Evolutionary conservation across 768 basidiomycete genomes (phyloP), one percentile per base, ranked within the genome.

Genomic region (Podaxis sp.): DNA sequence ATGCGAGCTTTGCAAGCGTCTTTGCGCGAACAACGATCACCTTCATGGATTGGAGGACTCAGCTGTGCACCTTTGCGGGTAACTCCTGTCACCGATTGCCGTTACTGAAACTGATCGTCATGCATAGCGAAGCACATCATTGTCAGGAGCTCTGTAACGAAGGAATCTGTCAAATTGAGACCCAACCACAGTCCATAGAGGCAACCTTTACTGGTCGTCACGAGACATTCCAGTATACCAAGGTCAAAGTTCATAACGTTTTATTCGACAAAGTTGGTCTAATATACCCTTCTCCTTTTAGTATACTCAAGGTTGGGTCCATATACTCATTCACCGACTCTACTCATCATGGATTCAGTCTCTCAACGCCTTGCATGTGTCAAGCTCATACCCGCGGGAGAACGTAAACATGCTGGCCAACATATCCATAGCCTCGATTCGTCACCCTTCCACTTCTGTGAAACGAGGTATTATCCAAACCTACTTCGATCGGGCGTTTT

Each of bases 161-260:
- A 0, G 87, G 87, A 3, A 82, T 82, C 24, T 88, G 87, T 61
- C 77, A 86, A 52, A 87, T 88, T 13, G 80, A 87, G 57, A 85
- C 82, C 0, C 74, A 79, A 0, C 87, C 87, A 1, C 80, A 83
- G 56, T 83, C 85, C 0, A 80, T 88, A 42, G 83, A 87, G 66
- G 84, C 85, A 4, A 87, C 84, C 0, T 88, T 88, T 65, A 81
- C 80, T 0, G 87, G 87, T 0, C 75, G 71, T 63, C 82, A 87
- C 57, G 84, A 86, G 63, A 85, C 81, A 1, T 88, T 87, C 66
- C 82, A 84, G 67, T 88, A 85, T 58, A 88, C 87, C 0, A 88
- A 87, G 77, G 87, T 84, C 54, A 30, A 33, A n/a, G 39, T 30
- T 30, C 7, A 33, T 22, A 28, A 52, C 30, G 36, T n/a, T 19